phyloP scores from a whole-genome alignment of 2,329 filamentous ascomycete genomes.

The Clarireedia monteithiana region DNA sequence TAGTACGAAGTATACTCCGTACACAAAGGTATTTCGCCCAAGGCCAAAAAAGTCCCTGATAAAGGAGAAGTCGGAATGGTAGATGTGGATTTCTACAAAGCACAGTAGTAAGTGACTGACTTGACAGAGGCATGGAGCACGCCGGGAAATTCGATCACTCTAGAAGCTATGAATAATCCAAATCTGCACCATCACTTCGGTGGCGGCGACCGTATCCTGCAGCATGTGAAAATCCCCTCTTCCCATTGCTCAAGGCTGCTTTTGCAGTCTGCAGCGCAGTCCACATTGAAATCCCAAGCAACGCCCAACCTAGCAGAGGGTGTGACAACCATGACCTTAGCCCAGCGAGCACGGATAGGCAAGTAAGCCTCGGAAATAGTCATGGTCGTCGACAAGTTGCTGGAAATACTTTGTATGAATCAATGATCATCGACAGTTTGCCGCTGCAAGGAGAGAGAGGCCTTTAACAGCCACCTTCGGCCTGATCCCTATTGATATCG shows the following conservation, averaged over 20 bases:
- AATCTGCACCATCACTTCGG: not conserved
- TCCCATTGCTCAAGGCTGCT: not conserved
- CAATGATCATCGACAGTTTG: not conserved
- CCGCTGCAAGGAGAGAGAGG: not conserved
- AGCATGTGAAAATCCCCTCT: not conserved
- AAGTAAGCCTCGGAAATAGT: too few species aligned
- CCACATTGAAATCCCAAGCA: not conserved
- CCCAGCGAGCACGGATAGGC: not conserved
- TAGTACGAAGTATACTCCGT: too few species aligned
- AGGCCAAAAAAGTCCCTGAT: too few species aligned
- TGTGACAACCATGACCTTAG: not conserved
- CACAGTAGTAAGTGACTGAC: not conserved
- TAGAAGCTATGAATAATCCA: not conserved
- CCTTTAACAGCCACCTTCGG: not conserved
- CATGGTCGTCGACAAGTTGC: not conserved
- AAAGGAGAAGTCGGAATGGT: too few species aligned
- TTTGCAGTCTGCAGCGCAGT: not conserved
- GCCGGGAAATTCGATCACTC: too few species aligned
- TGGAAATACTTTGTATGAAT: not conserved
- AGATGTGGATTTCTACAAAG: too few species aligned
- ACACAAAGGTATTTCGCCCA: too few species aligned
- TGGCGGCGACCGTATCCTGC: conserved; percentile 5
- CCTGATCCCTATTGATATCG: not conserved
- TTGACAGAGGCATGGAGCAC: not conserved
- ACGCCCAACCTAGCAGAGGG: not conserved